phyloP scores from a whole-genome alignment of 169 alveolate species.

The Blepharisma undulans region DNA sequence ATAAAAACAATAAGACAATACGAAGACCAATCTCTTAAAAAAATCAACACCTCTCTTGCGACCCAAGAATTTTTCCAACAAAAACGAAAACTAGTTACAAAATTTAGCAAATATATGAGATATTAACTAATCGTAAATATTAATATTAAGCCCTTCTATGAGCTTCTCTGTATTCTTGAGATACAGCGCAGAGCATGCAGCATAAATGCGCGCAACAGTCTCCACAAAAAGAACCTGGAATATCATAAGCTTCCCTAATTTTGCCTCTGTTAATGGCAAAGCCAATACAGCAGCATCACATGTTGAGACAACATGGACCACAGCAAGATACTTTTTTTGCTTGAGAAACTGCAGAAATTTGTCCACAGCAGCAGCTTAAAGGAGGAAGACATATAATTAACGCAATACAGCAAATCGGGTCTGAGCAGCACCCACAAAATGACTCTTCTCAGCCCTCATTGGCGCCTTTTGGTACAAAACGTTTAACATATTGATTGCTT shows the following conservation, averaged over 20 bases:
- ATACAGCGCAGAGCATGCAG: background rate
- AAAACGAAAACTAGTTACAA: background rate
- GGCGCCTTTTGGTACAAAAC: background rate
- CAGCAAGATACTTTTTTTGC: background rate
- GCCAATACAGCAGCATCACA: background rate
- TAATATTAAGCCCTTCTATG: background rate
- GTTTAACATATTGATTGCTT: background rate
- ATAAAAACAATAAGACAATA: background rate
- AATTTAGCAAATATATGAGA: background rate
- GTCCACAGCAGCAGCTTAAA: background rate
- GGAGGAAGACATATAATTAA: background rate
- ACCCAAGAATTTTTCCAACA: background rate
- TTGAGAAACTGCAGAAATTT: background rate
- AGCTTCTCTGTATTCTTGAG: slow-evolving; percentile 4
- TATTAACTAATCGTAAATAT: background rate
- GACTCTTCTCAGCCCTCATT: background rate
- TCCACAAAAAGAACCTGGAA: background rate
- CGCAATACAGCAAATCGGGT: background rate
- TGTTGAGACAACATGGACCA: background rate
- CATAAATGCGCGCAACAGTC: background rate
- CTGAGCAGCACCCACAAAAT: background rate
- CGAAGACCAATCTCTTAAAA: background rate
- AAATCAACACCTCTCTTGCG: background rate
- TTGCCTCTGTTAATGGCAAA: background rate
- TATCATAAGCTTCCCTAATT: background rate